Evolutionary conservation across 805 yeast species (phyloP), one percentile per base, ranked within the genome.

Genomic region (Myxozyma sirexii): DNA sequence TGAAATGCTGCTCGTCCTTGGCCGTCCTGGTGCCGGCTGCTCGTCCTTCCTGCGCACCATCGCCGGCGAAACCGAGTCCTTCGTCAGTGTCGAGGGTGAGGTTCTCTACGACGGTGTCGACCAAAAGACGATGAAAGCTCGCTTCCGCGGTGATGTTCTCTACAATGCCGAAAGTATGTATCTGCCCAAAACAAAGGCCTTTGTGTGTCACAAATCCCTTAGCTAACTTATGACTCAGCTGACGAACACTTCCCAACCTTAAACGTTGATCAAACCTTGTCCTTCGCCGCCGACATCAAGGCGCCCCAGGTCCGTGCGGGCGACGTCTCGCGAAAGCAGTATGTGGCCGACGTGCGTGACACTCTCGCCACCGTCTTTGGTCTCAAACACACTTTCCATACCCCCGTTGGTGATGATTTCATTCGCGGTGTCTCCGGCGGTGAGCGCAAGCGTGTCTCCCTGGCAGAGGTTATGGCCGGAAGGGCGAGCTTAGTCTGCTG

Each of bases 21-120:
- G 94, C 59, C 81, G 92, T 71, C 93, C 94, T 1, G 93, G 93
- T 67, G 79, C 87, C 33, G 89, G 89, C 41, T 85, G 89, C 68
- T 77, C 88, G 4, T 83, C 89, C 2, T 73, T 83, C 50, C 74
- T 84, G 67, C 77, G 67, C 79, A 91, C 93, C 1, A 91, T 93
- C 67, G 86, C 93, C 27, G 94, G 94, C 83, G 38, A 69, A 71
- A 51, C 81, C 77, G 65, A 68, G 77, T 69, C 75, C 81, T n/a
- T 79, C 76, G 74, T 78, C 19, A 27, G 81, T 79, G 79, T 79
- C 39, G 79, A 79, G 42, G 90, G 91, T 63, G 77, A 79, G 21
- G 72, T 87, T 59, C 67, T 77, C 6, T 87, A 86, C 68, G 88
- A 85, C 69, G 88, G 89, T 50, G 75, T 86, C 53, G 69, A 77